Base-by-base conservation (phyloP, 768 basidiomycete species). In the Flagelloscypha sp. region DNA sequence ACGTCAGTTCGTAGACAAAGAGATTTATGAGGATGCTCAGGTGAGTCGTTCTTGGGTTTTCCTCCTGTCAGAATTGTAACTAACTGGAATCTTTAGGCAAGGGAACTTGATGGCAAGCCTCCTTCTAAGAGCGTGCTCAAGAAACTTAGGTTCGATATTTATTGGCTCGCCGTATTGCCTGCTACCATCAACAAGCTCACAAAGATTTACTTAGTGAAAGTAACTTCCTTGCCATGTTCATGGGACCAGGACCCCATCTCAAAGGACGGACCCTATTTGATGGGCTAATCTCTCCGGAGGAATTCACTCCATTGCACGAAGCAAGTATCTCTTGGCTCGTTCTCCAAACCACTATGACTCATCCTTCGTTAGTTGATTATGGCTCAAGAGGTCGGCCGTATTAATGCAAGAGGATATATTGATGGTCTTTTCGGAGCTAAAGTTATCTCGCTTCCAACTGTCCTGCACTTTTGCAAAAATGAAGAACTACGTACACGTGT, bases 61-160 rank as follows among this genome's bases (percentile, higher is more conserved):
- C 31, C 27, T 16, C 48, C 33, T 51, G 57, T 44, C 56, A 42
- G 2, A n/a, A n/a, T n/a, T n/a, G n/a, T n/a, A n/a, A n/a, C n/a
- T n/a, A n/a, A n/a, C n/a, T n/a, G n/a, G n/a, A n/a, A n/a, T 48
- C 3, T 36, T 9, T 46, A 76, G 66, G 66, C 68, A 15, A 76
- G 81, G 43, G 93, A 95, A 61, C 83, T 80, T 45, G 84, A 84
- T 47, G 89, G 90, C n/a, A 93, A 94, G 63, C 72, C 84, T 17
- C 83, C 88, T 0, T 81, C 76, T 40, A 72, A 82, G 52, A 59
- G 62, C 33, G 82, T 94, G 22, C 62, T 92, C 32, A 76, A 90
- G 47, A 75, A 76, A 42, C 84, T 94, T 84, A 74, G 76, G 68
- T n/a, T n/a, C n/a, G n/a, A n/a, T n/a, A n/a, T n/a, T n/a, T n/a